A percentile compares a stretch with the other conserved stretches of the same genome.
These are phyloP conservation scores for Azolla pinnata DNA, from an alignment of 75 land plant genomes.

Conservation along the genomic window DNA sequence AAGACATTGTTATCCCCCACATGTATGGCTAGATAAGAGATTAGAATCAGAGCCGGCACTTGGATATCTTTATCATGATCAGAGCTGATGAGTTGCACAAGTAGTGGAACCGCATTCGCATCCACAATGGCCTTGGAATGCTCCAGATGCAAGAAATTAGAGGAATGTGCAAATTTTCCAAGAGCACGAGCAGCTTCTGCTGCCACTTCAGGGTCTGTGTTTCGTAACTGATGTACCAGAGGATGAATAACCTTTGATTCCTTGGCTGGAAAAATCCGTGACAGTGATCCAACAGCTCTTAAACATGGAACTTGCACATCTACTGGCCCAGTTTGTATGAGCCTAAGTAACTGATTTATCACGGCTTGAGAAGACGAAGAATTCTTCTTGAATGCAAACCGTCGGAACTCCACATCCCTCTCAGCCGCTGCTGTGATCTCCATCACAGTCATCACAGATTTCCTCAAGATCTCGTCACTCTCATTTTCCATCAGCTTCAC, in stretches of 20 bases:
- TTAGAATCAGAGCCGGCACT: constrained; percentile 39
- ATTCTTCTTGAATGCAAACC: constrained; percentile 69
- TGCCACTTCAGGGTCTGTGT: constrained; percentile 39
- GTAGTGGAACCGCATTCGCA: constrained; percentile 31
- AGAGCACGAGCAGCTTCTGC: constrained; percentile 54
- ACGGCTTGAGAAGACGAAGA: constrained; percentile 74
- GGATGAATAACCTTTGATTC: constrained; percentile 47
- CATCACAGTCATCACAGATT: constrained; percentile 66
- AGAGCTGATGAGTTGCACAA: constrained; percentile 35
- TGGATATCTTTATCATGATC: constrained; percentile 25
- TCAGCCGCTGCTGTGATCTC: constrained; percentile 72
- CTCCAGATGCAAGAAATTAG: constrained; percentile 44
- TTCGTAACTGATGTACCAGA: constrained; percentile 34
- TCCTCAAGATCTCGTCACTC: constrained; percentile 43
- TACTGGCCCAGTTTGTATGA: constrained; percentile 23
- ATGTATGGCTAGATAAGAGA: constrained; percentile 54
- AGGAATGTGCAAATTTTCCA: constrained; percentile 48
- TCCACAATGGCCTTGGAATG: constrained; percentile 67
- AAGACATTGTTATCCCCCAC: constrained; percentile 42
- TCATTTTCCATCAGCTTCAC: constrained; percentile 59
- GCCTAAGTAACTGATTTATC: constrained; percentile 53
- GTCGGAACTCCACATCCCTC: constrained; percentile 44
- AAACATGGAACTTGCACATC: constrained; percentile 43
- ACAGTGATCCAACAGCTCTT: constrained; percentile 58
- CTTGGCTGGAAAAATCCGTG: constrained; percentile 62